Conservation (phyloP, 75 land plant species). For the Chamaecyparis obtusa region DNA sequence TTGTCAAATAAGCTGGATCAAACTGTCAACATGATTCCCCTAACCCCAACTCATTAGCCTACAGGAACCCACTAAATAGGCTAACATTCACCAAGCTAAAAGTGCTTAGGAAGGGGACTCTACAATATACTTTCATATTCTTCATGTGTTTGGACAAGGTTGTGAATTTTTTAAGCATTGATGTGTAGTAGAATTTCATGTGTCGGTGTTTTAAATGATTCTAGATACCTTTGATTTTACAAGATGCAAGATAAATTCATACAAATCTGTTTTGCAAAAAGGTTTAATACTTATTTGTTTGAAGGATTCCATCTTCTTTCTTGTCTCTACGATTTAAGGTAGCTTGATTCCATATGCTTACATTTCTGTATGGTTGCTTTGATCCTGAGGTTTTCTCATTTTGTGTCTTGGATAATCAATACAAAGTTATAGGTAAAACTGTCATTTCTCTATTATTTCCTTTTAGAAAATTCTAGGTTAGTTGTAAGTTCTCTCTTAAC, state of each 20-base stretch:
- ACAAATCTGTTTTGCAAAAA: not conserved
- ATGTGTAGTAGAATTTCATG: not conserved
- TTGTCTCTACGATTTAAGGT: not conserved
- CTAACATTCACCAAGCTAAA: too few relatives aligned
- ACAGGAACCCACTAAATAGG: too few relatives aligned
- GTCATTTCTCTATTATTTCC: not conserved
- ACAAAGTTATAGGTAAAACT: not conserved
- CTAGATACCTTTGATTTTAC: not conserved
- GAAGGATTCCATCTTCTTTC: not conserved
- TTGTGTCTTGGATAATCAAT: not conserved
- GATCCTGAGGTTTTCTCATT: not conserved
- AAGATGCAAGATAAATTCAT: not conserved
- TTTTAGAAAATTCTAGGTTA: conserved; percentile 4
- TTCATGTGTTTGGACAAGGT: not conserved
- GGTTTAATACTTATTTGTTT: not conserved
- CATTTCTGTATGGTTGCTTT: not conserved
- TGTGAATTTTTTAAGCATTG: not conserved
- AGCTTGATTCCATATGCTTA: too few relatives aligned
- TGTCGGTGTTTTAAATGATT: not conserved
- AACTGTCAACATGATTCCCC: too few relatives aligned
- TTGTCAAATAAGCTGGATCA: too few relatives aligned
- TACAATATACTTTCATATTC: not conserved
- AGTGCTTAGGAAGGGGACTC: too few relatives aligned
- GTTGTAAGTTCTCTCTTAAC: not conserved
- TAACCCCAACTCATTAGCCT: too few relatives aligned